A percentile compares a stretch with the other conserved stretches of the same genome.
phyloP scores from a whole-genome alignment of 176 grass and related monocot species.

The Luzula sylvatica region DNA sequence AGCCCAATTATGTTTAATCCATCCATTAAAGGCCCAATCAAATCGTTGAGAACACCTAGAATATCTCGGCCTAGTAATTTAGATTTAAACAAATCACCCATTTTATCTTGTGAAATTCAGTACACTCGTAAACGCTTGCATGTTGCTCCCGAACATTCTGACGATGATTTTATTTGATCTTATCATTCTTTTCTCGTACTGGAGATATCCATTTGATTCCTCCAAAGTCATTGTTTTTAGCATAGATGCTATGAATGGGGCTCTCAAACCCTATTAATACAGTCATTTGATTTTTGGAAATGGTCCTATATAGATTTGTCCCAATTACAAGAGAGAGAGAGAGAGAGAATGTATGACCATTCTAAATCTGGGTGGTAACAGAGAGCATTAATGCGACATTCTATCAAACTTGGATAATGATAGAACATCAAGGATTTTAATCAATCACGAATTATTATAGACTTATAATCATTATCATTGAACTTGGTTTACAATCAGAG shows the following conservation, averaged over 20 bases:
- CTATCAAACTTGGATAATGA: slow-evolving; percentile 14
- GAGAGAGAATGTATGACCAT: neutral
- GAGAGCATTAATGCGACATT: slow-evolving; percentile 17
- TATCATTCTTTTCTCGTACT: neutral
- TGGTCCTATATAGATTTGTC: slow-evolving; percentile 9
- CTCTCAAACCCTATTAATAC: too few species aligned
- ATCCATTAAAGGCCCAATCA: slow-evolving; percentile 27
- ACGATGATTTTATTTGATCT: slow-evolving; percentile 85
- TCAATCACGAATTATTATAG: too few species aligned
- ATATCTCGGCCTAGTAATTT: slow-evolving; percentile 32
- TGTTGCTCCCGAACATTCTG: slow-evolving; percentile 52
- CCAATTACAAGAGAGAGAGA: neutral
- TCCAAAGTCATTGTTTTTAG: too few species aligned
- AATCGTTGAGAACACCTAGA: slow-evolving; percentile 28
- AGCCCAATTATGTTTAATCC: slow-evolving; percentile 37
- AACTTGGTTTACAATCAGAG: too few species aligned
- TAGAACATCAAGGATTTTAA: neutral
- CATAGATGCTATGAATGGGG: too few species aligned
- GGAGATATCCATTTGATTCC: neutral
- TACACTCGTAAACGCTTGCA: slow-evolving; percentile 45
- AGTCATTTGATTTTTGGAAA: neutral
- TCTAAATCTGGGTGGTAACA: slow-evolving; percentile 13
- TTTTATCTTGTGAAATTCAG: slow-evolving; percentile 30
- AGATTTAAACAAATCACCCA: slow-evolving; percentile 37
- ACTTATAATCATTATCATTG: too few species aligned